Evolutionary conservation across 1,139 yeast genomes (phyloP).

Genomic region (Blastobotrys serpentis): DNA sequence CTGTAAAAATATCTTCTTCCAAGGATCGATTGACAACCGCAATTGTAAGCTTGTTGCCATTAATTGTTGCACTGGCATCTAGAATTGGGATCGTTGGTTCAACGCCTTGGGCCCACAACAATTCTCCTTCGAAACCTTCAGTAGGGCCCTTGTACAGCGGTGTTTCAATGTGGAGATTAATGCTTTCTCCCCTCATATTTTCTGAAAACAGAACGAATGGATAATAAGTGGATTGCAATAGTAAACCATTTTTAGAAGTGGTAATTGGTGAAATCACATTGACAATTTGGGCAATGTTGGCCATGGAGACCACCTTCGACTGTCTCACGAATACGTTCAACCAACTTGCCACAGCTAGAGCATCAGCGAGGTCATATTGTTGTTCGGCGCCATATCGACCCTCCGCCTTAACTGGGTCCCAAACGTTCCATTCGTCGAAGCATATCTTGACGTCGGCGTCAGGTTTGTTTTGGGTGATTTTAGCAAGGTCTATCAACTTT

Average conservation of each 20-base stretch:
- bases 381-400: conserved; percentile 40
- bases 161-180: conserved; percentile 36
- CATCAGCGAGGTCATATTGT: conserved; percentile 37
- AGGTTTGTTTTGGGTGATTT: conserved; percentile 22
- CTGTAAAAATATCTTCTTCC: conserved; percentile 31
- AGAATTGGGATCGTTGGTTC: conserved; percentile 30
- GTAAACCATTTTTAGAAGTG: conserved; percentile 34
- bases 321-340: conserved; percentile 40
- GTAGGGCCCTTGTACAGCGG: conserved; percentile 35
- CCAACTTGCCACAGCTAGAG: conserved; percentile 41
- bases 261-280: conserved; percentile 42
- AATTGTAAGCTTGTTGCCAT: conserved; percentile 26
- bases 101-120: conserved; percentile 28
- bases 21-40: conserved; percentile 37
- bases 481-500: conserved; percentile 37
- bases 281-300: conserved; percentile 40
- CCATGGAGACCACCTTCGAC: conserved; percentile 37
- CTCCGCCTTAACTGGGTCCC: conserved; percentile 40
- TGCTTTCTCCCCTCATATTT: conserved; percentile 38
- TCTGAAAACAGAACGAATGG: conserved; percentile 36
- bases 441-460: conserved; percentile 34
- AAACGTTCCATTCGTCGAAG: conserved; percentile 44
- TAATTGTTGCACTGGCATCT: conserved; percentile 31
- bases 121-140: conserved; percentile 28
- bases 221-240: conserved; percentile 38